Evolutionary conservation across 352 stramenopile genomes (phyloP).

Genomic region (Globisporangium perplexum): DNA sequence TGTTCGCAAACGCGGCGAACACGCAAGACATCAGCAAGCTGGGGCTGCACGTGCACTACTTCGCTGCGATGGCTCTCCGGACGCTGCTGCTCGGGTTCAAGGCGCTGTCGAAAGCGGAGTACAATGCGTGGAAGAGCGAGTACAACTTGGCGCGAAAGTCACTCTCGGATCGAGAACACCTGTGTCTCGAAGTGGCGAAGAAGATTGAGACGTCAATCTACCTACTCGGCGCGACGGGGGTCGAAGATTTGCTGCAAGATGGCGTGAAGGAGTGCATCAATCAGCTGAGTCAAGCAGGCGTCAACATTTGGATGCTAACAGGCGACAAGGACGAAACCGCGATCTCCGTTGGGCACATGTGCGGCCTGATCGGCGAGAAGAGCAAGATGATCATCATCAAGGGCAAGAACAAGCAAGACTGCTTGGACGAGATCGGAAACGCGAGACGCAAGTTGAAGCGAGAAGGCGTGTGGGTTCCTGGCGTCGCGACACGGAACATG

Average conservation of each 20-base stretch:
- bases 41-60: constrained; percentile 80
- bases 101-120: constrained; percentile 54
- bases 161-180: constrained; percentile 49
- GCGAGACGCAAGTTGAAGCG: constrained; percentile 66
- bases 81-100: constrained; percentile 83
- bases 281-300: constrained; percentile 91
- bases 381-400: constrained; percentile 84
- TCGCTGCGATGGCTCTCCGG: constrained; percentile 81
- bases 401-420: constrained; percentile 72
- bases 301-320: constrained; percentile 99
- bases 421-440: constrained; percentile 75
- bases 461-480: constrained; percentile 74
- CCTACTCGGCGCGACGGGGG: constrained; percentile 93
- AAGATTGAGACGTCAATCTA: constrained; percentile 81
- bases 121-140: constrained; percentile 62
- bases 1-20: constrained; percentile 76
- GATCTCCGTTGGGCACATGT: constrained; percentile 98
- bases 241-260: constrained; percentile 97
- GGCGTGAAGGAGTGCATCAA: constrained; percentile 95
- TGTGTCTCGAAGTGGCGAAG: constrained; percentile 63
- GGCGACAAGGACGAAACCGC: constrained; percentile 99
- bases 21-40: constrained; percentile 73
- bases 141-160: constrained; percentile 67
- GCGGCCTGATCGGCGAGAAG: constrained; percentile 82
- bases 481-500: constrained; percentile 62